Base-by-base conservation (phyloP, 2,329 filamentous ascomycete species). In the Pseudocercospora cruenta region DNA sequence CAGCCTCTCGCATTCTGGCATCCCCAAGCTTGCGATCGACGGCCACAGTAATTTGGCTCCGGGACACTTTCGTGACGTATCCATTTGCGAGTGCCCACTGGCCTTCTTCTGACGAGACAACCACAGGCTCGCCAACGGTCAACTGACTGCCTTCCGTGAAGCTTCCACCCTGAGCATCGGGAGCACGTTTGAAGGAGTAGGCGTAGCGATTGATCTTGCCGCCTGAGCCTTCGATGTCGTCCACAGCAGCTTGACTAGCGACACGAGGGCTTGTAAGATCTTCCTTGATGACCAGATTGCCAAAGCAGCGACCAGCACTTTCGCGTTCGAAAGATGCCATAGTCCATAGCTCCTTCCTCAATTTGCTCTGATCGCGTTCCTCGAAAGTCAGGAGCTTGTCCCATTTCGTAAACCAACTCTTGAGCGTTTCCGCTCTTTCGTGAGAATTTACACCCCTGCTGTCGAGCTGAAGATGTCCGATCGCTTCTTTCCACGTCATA, bases 41-140 rank as follows among this genome's bases (percentile, higher is more conserved):
- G 3, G 92, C 92, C 16, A 98, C 93, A 14, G 89, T 92, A 70
- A 99, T 93, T 67, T 88, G 86, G 49, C 88, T 86, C 75, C 89
- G 91, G 65, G 87, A 87, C 31, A 96, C 88, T 43, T 91, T 87
- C 0, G 91, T 91, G 8, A 97, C 91, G 73, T 92, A 99, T 2
- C 95, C 95, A 71, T 97, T 93, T 0, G 94, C 94, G 45, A 99
- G 85, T 0, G 94, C 94, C 81, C 96, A 99, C 77, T 99, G 95
- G 0, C 95, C 95, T 67, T 92, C 85, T 78, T 99, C 95, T 72
- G 97, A 95, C 0, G 95, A 98, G 3, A 99, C 87, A n/a, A 99
- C 95, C 58, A 98, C 90, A 0, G 95, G 94, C 75, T 99, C 95
- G 49, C 94, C 94, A 26, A 92, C 85, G 1, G 85, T 88, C 31